Conservation (phyloP, 2,329 filamentous ascomycete species). For the Diaporthe ilicicola region DNA sequence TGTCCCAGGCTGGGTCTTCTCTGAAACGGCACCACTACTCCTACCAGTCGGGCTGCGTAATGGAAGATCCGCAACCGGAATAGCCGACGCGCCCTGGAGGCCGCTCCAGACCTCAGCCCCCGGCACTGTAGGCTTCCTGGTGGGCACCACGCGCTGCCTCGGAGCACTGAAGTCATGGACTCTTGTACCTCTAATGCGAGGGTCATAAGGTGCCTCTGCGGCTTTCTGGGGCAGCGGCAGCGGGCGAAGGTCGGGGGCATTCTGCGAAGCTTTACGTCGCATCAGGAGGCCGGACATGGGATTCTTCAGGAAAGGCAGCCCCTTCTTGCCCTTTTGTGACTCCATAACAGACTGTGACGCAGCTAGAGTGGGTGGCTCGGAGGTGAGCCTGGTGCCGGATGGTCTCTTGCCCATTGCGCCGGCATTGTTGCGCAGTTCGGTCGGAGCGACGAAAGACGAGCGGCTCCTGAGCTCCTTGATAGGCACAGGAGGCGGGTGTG, state of each 20-base stretch:
- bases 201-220: slow-evolving; percentile 64
- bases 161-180: slow-evolving; percentile 74
- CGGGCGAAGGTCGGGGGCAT: slow-evolving; percentile 52
- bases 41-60: slow-evolving; percentile 17
- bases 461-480: slow-evolving; percentile 43
- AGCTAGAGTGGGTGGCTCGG: slow-evolving; percentile 47
- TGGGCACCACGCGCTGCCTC: slow-evolving; percentile 47
- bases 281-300: slow-evolving; percentile 67
- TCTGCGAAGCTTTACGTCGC: slow-evolving; percentile 64
- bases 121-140: slow-evolving; percentile 27
- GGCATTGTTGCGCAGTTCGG: slow-evolving; percentile 52
- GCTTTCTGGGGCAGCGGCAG: slow-evolving; percentile 49
- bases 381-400: slow-evolving; percentile 49
- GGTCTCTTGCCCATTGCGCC: slow-evolving; percentile 51
- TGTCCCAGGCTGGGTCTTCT: slow-evolving; percentile 19
- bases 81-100: slow-evolving; percentile 5
- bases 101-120: slow-evolving; percentile 30
- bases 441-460: slow-evolving; percentile 57
- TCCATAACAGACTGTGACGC: slow-evolving; percentile 44
- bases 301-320: slow-evolving; percentile 66
- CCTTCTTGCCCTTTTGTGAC: slow-evolving; percentile 58
- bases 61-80: slow-evolving; percentile 8
- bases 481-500: slow-evolving; percentile 41
- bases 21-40: slow-evolving; percentile 27
- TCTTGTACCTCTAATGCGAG: slow-evolving; percentile 69